Evolutionary conservation across 306 rosid genomes (phyloP), one percentile per base, ranked within the genome.

Genomic region (Citrullus colocynthis): DNA sequence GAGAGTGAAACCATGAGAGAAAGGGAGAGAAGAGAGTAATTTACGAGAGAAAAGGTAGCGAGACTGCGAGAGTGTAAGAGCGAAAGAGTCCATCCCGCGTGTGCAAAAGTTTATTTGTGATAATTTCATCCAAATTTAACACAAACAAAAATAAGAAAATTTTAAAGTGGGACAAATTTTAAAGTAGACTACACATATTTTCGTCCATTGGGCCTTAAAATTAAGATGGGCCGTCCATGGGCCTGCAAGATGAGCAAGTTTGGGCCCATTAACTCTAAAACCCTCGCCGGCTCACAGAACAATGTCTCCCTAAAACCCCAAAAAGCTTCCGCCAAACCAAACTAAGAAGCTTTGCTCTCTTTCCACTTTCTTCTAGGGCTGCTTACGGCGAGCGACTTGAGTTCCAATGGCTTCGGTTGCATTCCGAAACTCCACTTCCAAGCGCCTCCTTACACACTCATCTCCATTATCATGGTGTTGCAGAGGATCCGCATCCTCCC

Each of bases 351-450:
- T 69, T 20, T 16, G 36, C 17, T 62, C 74, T 21, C n/a, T 36
- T 0, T 52, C 39, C 6, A 74, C 12, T 15, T 81, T 45, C 78
- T 79, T 45, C 78, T 16, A 60, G 72, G 72, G 80, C 60, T 66
- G 48, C 75, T 71, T 79, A 64, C 32, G 18, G 5, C 69, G 60
- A 28, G 18, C 58, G 73, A 61, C 48, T 74, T 67, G 14, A 28
- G 63, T 80, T 74, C 66, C 63, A 87, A 69, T 96, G 99, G 97
- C 98, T 15, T 80, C 96, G 15, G 81, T 86, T 24, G 87, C 80
- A 83, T 90, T 96, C 78, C 78, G 94, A 81, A 87, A 75, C 63
- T 83, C 86, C 42, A 81, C 77, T 75, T 89, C 86, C 80, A 86
- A 71, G 66, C 96, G 91, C 52, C 80, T 95, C 65, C 80, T 87